phyloP scores from a whole-genome alignment of 768 basidiomycete genomes.

The Glaciozyma antarctica region DNA sequence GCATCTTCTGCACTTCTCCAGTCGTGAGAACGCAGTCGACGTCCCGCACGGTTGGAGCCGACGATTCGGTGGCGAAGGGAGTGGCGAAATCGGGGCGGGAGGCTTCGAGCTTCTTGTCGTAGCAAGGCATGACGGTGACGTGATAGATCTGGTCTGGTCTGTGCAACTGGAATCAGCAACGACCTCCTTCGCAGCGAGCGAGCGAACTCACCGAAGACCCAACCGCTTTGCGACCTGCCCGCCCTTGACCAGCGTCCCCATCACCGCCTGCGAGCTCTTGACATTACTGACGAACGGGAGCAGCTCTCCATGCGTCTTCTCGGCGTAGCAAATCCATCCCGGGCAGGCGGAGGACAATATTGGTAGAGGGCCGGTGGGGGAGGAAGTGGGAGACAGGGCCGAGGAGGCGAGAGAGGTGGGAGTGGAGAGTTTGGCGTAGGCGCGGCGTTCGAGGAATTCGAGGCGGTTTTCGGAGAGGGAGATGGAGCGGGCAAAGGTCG shows the following conservation, averaged over 20 bases:
- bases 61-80: slow-evolving; percentile 4
- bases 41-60: slow-evolving; percentile 67
- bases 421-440: slow-evolving; percentile 7
- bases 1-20: slow-evolving; percentile 77
- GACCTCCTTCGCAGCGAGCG: neutral
- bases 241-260: slow-evolving; percentile 85
- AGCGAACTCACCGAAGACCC: slow-evolving; percentile 54
- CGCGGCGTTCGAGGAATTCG: slow-evolving; percentile 69
- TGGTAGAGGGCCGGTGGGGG: slow-evolving; percentile 48
- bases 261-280: slow-evolving; percentile 87
- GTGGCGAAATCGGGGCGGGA: slow-evolving; percentile 81
- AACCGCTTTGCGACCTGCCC: slow-evolving; percentile 60
- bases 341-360: slow-evolving; percentile 96
- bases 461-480: slow-evolving; percentile 68
- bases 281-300: slow-evolving; percentile 77
- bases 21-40: slow-evolving; percentile 97
- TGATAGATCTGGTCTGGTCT: slow-evolving; percentile 88
- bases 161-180: neutral
- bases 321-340: slow-evolving; percentile 98
- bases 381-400: slow-evolving; percentile 12
- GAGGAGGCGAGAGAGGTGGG: slow-evolving; percentile 6
- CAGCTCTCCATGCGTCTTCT: slow-evolving; percentile 92
- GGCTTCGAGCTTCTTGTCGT: slow-evolving; percentile 98
- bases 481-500: slow-evolving; percentile 84
- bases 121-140: slow-evolving; percentile 97